Evolutionary conservation across 306 rosid genomes (phyloP).

Genomic region (Prunus mira): DNA sequence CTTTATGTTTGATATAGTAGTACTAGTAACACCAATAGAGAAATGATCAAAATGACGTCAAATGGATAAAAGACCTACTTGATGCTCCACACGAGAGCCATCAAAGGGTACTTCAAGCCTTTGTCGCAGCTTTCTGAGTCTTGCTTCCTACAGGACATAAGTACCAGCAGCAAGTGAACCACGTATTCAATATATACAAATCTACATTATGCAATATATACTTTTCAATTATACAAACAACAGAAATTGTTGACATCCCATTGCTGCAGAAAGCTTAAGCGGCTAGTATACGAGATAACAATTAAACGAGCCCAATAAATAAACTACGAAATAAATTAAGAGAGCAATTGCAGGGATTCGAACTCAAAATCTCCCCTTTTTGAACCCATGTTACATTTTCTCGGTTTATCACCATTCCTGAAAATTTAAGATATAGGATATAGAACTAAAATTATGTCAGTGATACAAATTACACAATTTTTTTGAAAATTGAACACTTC

Average conservation of each 20-base stretch:
- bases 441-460: not conserved
- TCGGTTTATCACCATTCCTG: not conserved
- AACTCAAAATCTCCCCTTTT: not conserved
- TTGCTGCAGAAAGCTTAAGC: not conserved
- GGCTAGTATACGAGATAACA: not conserved
- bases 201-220: not conserved
- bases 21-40: not conserved
- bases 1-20: not conserved
- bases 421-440: not conserved
- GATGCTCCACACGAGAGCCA: conserved; percentile 80
- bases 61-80: conserved; percentile 45
- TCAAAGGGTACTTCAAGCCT: conserved; percentile 86
- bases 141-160: conserved; percentile 60
- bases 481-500: not conserved
- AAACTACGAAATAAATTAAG: too few species aligned
- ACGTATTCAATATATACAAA: not conserved
- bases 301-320: not conserved
- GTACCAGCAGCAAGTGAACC: conserved; percentile 8
- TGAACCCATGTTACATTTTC: not conserved
- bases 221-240: not conserved
- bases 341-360: not conserved
- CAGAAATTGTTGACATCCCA: not conserved
- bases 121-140: conserved; percentile 51
- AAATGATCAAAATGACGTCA: conserved; percentile 3
- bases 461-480: not conserved